These are phyloP conservation scores for Incumbomyces delicatus DNA, from an alignment of 2,329 filamentous ascomycete genomes.

Conservation along the genomic window DNA sequence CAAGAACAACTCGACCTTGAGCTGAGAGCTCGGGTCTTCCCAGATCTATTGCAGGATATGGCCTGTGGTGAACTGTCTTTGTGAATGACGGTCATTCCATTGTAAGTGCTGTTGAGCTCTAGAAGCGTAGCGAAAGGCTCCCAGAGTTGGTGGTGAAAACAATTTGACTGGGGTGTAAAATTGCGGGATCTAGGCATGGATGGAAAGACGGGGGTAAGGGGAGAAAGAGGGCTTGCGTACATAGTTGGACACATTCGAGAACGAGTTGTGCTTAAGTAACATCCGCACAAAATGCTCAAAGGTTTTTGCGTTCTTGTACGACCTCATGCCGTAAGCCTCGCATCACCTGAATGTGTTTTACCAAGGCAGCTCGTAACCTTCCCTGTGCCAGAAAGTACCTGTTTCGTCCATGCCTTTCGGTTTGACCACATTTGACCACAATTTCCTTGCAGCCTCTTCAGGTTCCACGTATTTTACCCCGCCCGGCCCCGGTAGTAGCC, in stretches of 20 bases:
- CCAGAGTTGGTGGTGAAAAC: too few species aligned
- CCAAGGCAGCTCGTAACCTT: conserved; percentile 36
- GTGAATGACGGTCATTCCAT: conserved; percentile 8
- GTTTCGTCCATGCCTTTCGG: conserved; percentile 32
- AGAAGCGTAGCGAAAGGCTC: too few species aligned
- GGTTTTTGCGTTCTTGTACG: too few species aligned
- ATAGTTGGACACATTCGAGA: too few species aligned
- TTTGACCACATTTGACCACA: conserved; percentile 32
- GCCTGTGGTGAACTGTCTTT: conserved; percentile 21
- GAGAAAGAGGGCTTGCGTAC: too few species aligned
- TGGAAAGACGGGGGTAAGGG: too few species aligned
- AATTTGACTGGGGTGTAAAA: too few species aligned
- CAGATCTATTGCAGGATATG: conserved; percentile 26
- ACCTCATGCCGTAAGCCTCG: too few species aligned
- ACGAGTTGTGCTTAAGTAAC: too few species aligned
- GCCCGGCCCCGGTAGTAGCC: conserved; percentile 22
- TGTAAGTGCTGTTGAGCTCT: too few species aligned
- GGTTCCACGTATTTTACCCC: conserved; percentile 33
- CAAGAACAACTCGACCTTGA: conserved; percentile 20
- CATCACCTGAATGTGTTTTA: conserved; percentile 12
- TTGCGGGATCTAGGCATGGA: too few species aligned
- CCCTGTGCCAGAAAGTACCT: conserved; percentile 37
- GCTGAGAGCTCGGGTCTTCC: conserved; percentile 19
- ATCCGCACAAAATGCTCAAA: too few species aligned
- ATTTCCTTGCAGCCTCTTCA: conserved; percentile 35